Evolutionary conservation across 2,329 filamentous ascomycete species (phyloP), one percentile per base, ranked within the genome.

Genomic region (Fusarium sp.): DNA sequence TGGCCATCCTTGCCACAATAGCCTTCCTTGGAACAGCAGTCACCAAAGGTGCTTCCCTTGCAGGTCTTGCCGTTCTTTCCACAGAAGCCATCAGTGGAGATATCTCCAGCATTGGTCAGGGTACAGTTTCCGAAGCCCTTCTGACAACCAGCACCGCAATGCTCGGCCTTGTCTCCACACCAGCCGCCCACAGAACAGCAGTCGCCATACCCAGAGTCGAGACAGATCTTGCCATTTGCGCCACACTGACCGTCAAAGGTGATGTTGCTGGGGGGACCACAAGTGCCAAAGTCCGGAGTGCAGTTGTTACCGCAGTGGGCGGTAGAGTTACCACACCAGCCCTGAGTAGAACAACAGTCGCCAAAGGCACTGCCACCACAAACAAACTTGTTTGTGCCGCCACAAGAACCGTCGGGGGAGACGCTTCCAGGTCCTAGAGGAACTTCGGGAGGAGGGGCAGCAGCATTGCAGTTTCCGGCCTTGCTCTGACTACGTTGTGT

Each of bases 381-480:
- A 1, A 61, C 34, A 8, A 53, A 65, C 16, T 61, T 49, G 22
- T 63, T 65, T 14, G 32, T 56, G 2, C 61, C 61, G 8, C 61
- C 61, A 10, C 61, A 64, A 20, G 57, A 64, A 3, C 61, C 61
- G 2, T 64, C 61, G 1, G 61, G 61, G 1, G 57, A 56, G 20
- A 56, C 32, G 2, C 61, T 64, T 29, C 61, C 61, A 15, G 61
- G 61, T 0, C 61, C 61, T 11, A 20, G 30, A 1, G 61, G 34
- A 3, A 18, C 9, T n/a, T 59, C 47, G 18, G 56, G 49, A 4
- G 24, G 12, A 1, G 57, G 61, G 0, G 61, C 61, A 51, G 57
- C 54, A 8, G 57, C 50, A 15, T 64, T 64, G 18, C 58, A 65
- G 42, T 65, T 64, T 1, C 62, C 58, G 18, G 62, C 58, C 14